phyloP scores from a whole-genome alignment of 306 rosid genomes.

The Trifolium pratense region DNA sequence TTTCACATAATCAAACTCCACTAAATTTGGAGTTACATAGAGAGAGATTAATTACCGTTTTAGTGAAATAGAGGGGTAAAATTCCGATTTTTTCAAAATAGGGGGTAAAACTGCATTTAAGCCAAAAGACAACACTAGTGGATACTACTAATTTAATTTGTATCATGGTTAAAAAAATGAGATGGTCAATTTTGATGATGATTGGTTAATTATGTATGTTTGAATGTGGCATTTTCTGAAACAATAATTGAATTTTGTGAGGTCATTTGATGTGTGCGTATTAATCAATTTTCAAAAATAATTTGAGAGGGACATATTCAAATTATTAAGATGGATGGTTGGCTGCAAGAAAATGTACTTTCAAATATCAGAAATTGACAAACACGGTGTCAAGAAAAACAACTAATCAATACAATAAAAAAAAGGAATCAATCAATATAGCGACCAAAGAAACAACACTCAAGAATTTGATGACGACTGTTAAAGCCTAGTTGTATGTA shows the following conservation, averaged over 20 bases:
- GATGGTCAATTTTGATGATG: too few relatives aligned
- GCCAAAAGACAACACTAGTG: too few relatives aligned
- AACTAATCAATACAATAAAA: background rate
- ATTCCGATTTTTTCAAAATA: too few relatives aligned
- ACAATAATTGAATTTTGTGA: background rate
- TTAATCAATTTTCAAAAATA: constrained; percentile 18
- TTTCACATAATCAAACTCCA: too few relatives aligned
- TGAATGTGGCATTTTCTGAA: background rate
- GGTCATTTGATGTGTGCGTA: constrained; percentile 1
- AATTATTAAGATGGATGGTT: constrained; percentile 1
- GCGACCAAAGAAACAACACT: too few relatives aligned
- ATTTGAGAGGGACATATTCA: constrained; percentile 17
- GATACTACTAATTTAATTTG: too few relatives aligned
- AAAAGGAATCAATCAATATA: background rate
- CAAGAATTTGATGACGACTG: background rate
- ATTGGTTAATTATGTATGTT: too few relatives aligned
- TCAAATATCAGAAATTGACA: background rate
- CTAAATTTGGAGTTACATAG: too few relatives aligned
- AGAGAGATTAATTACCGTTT: too few relatives aligned
- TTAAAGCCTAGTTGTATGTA: background rate
- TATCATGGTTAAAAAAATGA: too few relatives aligned
- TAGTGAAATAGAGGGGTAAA: too few relatives aligned
- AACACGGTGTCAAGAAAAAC: background rate
- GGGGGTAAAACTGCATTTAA: too few relatives aligned
- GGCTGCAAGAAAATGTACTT: background rate